These are phyloP conservation scores for Stachybotrys chlorohalonatus DNA, from an alignment of 2,329 filamentous ascomycete species.

Conservation along the genomic window DNA sequence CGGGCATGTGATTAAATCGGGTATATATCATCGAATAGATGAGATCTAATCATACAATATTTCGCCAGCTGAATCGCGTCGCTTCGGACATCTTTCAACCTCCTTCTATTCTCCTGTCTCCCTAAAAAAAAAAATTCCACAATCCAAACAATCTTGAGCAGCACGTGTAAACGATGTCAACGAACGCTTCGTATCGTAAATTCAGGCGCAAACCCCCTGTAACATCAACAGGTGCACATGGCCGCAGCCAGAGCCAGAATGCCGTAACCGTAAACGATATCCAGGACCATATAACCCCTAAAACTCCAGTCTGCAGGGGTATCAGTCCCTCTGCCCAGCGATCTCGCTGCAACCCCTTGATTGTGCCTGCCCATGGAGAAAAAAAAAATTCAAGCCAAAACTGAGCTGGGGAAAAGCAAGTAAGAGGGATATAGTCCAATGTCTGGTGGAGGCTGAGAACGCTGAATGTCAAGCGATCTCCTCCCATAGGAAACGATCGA, in stretches of 20 bases:
- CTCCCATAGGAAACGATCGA: slow-evolving; percentile 10
- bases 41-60: not conserved
- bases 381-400: slow-evolving; percentile 9
- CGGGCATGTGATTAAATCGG: not conserved
- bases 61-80: not conserved
- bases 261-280: not conserved
- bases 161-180: slow-evolving; percentile 1
- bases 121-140: not conserved
- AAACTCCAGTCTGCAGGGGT: slow-evolving; percentile 16
- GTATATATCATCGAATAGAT: slow-evolving; percentile 1
- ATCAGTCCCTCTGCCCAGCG: slow-evolving; percentile 13
- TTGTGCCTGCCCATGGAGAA: not conserved
- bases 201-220: not conserved
- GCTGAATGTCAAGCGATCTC: slow-evolving; percentile 1
- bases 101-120: not conserved
- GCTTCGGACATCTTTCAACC: not conserved
- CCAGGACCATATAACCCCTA: slow-evolving; percentile 7
- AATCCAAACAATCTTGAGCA: not conserved
- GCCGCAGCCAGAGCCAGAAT: not conserved
- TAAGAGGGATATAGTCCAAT: not conserved
- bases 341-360: slow-evolving; percentile 5
- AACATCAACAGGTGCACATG: not conserved
- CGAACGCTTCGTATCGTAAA: slow-evolving; percentile 14
- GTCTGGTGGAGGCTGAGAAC: not conserved
- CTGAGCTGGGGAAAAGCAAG: not conserved